Evolutionary conservation across 2,329 filamentous ascomycete species (phyloP).

Genomic region (Sarocladiaceae sp.): DNA sequence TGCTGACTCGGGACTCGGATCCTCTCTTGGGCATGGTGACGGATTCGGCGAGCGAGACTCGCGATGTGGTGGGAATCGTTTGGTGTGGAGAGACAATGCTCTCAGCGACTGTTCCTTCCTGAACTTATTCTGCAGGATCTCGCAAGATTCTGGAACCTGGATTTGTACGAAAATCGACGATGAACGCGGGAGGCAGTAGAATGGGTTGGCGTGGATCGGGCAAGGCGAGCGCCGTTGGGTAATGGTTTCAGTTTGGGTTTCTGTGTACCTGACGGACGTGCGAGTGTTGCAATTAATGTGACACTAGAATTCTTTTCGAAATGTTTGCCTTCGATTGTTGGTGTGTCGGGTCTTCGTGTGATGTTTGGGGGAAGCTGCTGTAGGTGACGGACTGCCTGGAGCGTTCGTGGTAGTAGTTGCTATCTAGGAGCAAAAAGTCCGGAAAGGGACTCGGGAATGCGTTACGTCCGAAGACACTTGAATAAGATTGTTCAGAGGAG

Average conservation of each 20-base stretch:
- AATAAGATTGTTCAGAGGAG: too few species aligned
- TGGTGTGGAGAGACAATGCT: too few species aligned
- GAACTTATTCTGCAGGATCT: too few species aligned
- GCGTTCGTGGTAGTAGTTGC: background rate
- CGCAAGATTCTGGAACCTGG: too few species aligned
- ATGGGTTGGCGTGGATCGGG: background rate
- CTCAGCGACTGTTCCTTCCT: too few species aligned
- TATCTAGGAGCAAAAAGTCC: constrained; percentile 6
- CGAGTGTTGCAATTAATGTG: background rate
- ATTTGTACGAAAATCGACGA: background rate
- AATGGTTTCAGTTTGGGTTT: background rate
- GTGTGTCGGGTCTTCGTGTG: background rate
- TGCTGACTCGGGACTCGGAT: background rate
- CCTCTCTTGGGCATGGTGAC: constrained; percentile 6
- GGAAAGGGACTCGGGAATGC: constrained; percentile 9
- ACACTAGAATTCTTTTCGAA: too few species aligned
- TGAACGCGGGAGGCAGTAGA: background rate
- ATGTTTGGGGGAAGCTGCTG: background rate
- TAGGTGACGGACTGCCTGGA: background rate
- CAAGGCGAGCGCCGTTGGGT: background rate
- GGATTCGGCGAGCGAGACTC: background rate
- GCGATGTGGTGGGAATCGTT: background rate
- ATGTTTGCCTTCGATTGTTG: background rate
- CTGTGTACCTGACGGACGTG: background rate
- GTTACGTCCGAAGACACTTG: background rate